Base-by-base conservation (phyloP, 176 grass and related monocot genomes). In the Hsuehochloa calcarea region DNA sequence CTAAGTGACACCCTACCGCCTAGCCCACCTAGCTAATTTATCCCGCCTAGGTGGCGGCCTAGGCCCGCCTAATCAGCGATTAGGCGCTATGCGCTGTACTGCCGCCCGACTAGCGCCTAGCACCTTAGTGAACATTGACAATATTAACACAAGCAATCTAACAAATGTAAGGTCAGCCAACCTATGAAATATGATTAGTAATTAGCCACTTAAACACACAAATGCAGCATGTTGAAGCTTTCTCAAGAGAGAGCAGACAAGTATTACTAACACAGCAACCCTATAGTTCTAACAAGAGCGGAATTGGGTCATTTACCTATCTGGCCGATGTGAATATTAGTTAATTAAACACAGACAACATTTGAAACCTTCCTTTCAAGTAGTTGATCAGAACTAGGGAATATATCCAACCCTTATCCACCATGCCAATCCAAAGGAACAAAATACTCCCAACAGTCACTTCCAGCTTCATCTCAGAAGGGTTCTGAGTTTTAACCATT, bases 101-200 rank as follows among this genome's bases (percentile, higher is more conserved):
- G 31, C 31, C 2, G 31, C 31, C 31, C 31, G 2, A 34, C 31
- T 34, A 34, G 31, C 31, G 31, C 31, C 31, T 34, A 34, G 31
- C 31, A 34, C 31, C 31, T 34, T 34, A 34, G 2, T 34, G 31
- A 34, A 34, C 31, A 34, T 34, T 34, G 31, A 76, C 0, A 17
- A 62, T 34, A 92, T 50, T 47, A 56, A n/a, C 27, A 80, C 26
- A 79, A 72, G 20, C 13, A 67, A 77, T 54, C 4, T 45, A 68
- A 23, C 37, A n/a, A 61, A 72, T 61, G 6, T 31, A 84, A 37
- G 40, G 23, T 76, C 65, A 85, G 27, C 3, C 17, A 72, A 75
- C n/a, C 37, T 80, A 85, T 10, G 51, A 83, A 64, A 51, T 43
- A 71, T 25, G 34, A 83, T 82, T 47, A 62, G 23, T 60, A 50